Conservation (phyloP, 768 basidiomycete genomes). For the Boletales sp. region DNA sequence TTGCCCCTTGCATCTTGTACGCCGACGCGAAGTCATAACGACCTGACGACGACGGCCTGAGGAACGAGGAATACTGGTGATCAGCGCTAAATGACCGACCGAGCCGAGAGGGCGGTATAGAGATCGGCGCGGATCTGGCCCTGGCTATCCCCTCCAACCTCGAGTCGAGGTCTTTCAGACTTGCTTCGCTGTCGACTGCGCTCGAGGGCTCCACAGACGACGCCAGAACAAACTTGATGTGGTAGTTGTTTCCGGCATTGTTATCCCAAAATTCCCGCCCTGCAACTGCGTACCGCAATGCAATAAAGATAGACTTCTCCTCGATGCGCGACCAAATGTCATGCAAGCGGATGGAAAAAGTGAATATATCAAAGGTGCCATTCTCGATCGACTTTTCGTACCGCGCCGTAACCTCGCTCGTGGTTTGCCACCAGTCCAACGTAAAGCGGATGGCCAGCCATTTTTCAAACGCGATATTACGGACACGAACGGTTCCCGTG, state of each 20-base stretch:
- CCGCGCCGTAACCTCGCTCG: slow-evolving; percentile 83
- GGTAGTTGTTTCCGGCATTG: slow-evolving; percentile 76
- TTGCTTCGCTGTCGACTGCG: slow-evolving; percentile 36
- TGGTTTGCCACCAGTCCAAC: slow-evolving; percentile 94
- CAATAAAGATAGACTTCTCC: slow-evolving; percentile 79
- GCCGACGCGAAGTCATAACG: slow-evolving; percentile 60
- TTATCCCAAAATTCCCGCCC: slow-evolving; percentile 92
- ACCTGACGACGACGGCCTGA: slow-evolving; percentile 40
- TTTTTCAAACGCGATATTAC: slow-evolving; percentile 87
- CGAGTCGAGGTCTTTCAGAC: slow-evolving; percentile 59
- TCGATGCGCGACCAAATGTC: slow-evolving; percentile 76
- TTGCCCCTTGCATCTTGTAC: slow-evolving; percentile 37
- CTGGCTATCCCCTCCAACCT: slow-evolving; percentile 65
- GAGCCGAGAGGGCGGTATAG: slow-evolving; percentile 9
- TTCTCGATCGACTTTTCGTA: slow-evolving; percentile 45
- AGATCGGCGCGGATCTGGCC: slow-evolving; percentile 20
- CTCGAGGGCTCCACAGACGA: slow-evolving; percentile 24
- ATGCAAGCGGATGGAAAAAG: slow-evolving; percentile 70
- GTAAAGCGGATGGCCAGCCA: slow-evolving; percentile 88
- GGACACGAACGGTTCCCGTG: slow-evolving; percentile 71
- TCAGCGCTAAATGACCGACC: slow-evolving; percentile 29
- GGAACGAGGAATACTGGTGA: slow-evolving; percentile 19
- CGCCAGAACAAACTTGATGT: slow-evolving; percentile 54
- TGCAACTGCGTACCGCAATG: slow-evolving; percentile 65
- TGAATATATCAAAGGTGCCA: slow-evolving; percentile 63